Percentiles rank a stretch among this genome's conserved stretches.
These are phyloP conservation scores for Purshia tridentata DNA, from an alignment of 306 rosid genomes.

Conservation along the genomic window DNA sequence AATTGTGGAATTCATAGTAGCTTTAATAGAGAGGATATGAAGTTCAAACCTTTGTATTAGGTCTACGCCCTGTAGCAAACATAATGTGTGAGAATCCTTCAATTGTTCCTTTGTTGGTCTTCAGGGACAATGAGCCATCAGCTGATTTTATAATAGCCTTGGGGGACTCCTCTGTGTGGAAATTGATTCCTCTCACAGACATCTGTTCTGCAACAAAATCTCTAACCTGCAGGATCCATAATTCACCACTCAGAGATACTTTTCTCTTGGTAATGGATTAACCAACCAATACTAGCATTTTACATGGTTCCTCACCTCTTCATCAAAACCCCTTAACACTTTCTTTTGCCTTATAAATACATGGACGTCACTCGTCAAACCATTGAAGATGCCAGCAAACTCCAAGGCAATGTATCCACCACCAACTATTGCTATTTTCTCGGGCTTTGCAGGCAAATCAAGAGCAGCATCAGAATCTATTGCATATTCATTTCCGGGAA, in stretches of 20 bases:
- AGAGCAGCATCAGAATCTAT: conserved; percentile 98
- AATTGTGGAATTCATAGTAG: conserved; percentile 19
- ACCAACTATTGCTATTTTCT: conserved; percentile 92
- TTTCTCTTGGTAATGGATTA: conserved; percentile 1
- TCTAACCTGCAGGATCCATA: conserved; percentile 65
- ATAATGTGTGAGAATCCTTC: conserved; percentile 90
- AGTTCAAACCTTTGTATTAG: conserved; percentile 77
- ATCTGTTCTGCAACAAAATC: conserved; percentile 81
- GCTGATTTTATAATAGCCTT: conserved; percentile 69
- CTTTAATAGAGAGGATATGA: not conserved
- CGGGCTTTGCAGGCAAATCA: conserved; percentile 84
- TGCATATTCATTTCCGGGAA: conserved; percentile 80
- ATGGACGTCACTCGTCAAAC: conserved; percentile 74
- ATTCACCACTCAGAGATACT: conserved; percentile 19
- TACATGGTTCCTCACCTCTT: conserved; percentile 62
- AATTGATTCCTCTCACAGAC: conserved; percentile 80
- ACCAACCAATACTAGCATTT: conserved; percentile 6
- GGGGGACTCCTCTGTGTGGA: conserved; percentile 84
- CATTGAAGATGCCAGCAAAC: conserved; percentile 96
- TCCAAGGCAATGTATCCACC: conserved; percentile 98
- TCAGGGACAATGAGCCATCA: conserved; percentile 82
- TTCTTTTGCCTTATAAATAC: conserved; percentile 84
- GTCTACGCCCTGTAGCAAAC: conserved; percentile 97
- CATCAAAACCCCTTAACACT: conserved; percentile 94
- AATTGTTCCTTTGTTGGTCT: conserved; percentile 78